Base-by-base conservation (phyloP, 768 basidiomycete genomes). In the Mycena haematopus region DNA sequence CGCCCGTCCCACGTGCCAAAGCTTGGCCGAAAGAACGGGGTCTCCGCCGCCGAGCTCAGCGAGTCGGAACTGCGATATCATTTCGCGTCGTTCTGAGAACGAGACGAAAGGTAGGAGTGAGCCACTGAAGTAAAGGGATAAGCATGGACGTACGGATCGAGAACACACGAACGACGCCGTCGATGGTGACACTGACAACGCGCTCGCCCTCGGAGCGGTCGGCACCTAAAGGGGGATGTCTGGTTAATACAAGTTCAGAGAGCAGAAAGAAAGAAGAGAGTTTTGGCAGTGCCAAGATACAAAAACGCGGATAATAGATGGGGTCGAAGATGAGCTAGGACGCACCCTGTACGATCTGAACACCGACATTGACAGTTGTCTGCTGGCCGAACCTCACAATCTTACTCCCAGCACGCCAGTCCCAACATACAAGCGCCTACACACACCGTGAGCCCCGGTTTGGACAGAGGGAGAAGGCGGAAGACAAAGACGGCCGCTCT, bases 11-110 rank as follows among this genome's bases (percentile, higher is more conserved):
- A 96, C 89, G 66, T 92, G 87, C 68, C 86, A 84, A 58, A 96
- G 71, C 69, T 87, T 91, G 1, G 86, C 75, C 63, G 82, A 87
- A 68, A 92, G 70, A 24, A 84, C 77, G 19, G 89, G 87, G 73
- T 94, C 89, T 0, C 84, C 76, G 0, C 76, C 86, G 21, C 87
- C 91, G 46, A 96, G 76, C 62, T 94, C 92, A 2, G 88, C 86
- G 46, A 96, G 80, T 73, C 89, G 94, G 80, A 94, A 95, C 71
- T 95, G 93, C 9, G 91, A 92, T 14, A 96, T 84, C 95, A 96
- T 96, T 75, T 95, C 93, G 63, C 93, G 78, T 33, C 88, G 84
- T 56, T 77, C 81, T 83, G 56, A 10, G 56, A 36, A 24, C 25
- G 17, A 27, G 29, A 45, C 7, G 21, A n/a, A n/a, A 22, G 29